Base-by-base conservation (phyloP, 2,329 filamentous ascomycete species). In the Neoscytalidium dimidiatum region DNA sequence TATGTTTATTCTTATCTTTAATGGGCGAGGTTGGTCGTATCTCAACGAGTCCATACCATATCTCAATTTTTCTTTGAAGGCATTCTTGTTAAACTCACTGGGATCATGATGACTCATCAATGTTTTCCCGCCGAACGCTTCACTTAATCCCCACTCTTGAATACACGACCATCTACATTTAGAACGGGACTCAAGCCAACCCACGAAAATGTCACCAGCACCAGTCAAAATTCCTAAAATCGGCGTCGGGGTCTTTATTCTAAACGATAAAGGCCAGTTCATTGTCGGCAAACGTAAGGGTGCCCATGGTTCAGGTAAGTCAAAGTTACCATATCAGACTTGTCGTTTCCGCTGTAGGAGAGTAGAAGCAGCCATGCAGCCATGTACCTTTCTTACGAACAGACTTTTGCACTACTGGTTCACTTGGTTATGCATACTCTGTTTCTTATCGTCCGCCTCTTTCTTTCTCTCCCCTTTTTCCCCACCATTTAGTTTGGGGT, bases 251-350 rank as follows among this genome's bases (percentile, higher is more conserved):
- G 62, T 57, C 21, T 64, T 64, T n/a, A 21, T 64, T 11, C 31
- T 64, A 9, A 64, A 58, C 31, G 43, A 58, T 6, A 48, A 35
- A 4, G 52, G 52, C 5, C 49, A 57, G 4, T 64, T 64, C 41
- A 49, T 64, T 13, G 19, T 57, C 13, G 62, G 62, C n/a, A 21
- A 57, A 43, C 62, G 62, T 19, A 64, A 64, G 23, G 51, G 51
- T 14, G 49, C 28, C 31, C 62, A 64, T 13, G 62, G 62, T 13
- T 33, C 62, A 7, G 62, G 62, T 64, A 64, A 3, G 51, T 35
- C 28, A 11, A 35, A n/a, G 8, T 9, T 11, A 9, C 19, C 23
- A 3, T 4, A n/a, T 33, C 14, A 21, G 28, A 29, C 38, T 28
- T 11, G 8, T 41, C 6, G 28, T 43, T n/a, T n/a, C n/a, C n/a